Evolutionary conservation across 441 rosid genomes (phyloP).

Genomic region (Jatropha multifida): DNA sequence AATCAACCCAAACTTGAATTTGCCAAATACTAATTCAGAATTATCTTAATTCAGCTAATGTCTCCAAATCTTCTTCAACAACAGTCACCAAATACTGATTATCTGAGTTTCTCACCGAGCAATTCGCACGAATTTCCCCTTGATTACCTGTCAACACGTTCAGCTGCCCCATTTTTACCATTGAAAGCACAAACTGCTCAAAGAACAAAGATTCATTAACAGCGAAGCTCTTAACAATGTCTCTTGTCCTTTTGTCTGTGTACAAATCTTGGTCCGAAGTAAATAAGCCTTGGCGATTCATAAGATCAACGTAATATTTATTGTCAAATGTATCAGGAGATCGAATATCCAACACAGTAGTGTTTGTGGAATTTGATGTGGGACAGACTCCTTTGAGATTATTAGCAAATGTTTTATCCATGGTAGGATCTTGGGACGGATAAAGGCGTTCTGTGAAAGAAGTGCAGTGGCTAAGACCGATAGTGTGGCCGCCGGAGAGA

Average conservation of each 20-base stretch:
- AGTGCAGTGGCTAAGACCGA: slow-evolving; percentile 57
- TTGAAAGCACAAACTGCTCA: slow-evolving; percentile 48
- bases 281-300: slow-evolving; percentile 78
- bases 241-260: slow-evolving; percentile 50
- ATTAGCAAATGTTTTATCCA: slow-evolving; percentile 63
- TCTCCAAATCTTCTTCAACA: slow-evolving; percentile 47
- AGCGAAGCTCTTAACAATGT: slow-evolving; percentile 64
- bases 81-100: slow-evolving; percentile 34
- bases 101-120: slow-evolving; percentile 57
- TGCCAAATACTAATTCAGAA: too few species aligned
- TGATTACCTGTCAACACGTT: slow-evolving; percentile 53
- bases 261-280: slow-evolving; percentile 87
- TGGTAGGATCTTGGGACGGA: slow-evolving; percentile 65
- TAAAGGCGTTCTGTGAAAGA: slow-evolving; percentile 61
- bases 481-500: slow-evolving; percentile 74
- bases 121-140: slow-evolving; percentile 75
- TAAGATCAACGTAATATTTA: slow-evolving; percentile 69
- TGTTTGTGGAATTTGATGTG: slow-evolving; percentile 33
- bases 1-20: too few species aligned
- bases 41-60: slow-evolving; percentile 30
- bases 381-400: slow-evolving; percentile 62
- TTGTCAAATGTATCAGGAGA: slow-evolving; percentile 72
- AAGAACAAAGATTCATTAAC: slow-evolving; percentile 54
- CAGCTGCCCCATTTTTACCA: slow-evolving; percentile 80
- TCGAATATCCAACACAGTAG: slow-evolving; percentile 55